These are phyloP conservation scores for Xylaria castorea DNA, from an alignment of 495 filamentous ascomycete genomes.

Conservation along the genomic window DNA sequence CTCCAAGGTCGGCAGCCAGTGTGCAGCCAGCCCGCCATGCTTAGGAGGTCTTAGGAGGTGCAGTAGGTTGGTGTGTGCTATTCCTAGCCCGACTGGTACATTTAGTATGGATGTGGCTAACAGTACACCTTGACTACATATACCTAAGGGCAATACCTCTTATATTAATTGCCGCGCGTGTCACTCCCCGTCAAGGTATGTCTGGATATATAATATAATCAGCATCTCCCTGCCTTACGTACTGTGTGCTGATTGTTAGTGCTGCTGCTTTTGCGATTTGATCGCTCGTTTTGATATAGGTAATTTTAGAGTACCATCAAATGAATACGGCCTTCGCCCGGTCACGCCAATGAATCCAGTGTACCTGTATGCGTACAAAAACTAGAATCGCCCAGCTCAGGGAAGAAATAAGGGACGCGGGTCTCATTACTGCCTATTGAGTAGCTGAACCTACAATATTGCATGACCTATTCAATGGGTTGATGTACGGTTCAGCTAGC, in stretches of 20 bases:
- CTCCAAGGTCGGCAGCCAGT: conserved; percentile 3
- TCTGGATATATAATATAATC: not conserved
- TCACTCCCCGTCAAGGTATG: not conserved
- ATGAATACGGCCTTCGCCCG: not conserved
- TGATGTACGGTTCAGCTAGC: conserved; percentile 9
- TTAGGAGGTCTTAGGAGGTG: not conserved
- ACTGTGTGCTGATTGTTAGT: not conserved
- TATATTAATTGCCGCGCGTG: conserved; percentile 19
- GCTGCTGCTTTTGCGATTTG: conserved; percentile 3
- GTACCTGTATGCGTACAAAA: not conserved
- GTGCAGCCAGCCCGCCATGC: not conserved
- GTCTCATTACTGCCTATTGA: conserved; percentile 1
- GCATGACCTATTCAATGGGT: not conserved
- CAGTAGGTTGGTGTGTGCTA: conserved; percentile 3
- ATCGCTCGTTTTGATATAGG: not conserved
- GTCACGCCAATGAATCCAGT: not conserved
- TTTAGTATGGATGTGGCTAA: no score
- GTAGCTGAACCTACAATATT: conserved; percentile 13
- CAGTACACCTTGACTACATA: not conserved
- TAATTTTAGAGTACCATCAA: not conserved
- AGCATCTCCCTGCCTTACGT: no score
- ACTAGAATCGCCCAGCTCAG: not conserved
- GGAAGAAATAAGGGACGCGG: not conserved
- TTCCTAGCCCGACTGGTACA: not conserved
- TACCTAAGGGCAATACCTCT: not conserved